Conservation (phyloP, 106 monocot genomes). For the Acanthochlamys bracteata region DNA sequence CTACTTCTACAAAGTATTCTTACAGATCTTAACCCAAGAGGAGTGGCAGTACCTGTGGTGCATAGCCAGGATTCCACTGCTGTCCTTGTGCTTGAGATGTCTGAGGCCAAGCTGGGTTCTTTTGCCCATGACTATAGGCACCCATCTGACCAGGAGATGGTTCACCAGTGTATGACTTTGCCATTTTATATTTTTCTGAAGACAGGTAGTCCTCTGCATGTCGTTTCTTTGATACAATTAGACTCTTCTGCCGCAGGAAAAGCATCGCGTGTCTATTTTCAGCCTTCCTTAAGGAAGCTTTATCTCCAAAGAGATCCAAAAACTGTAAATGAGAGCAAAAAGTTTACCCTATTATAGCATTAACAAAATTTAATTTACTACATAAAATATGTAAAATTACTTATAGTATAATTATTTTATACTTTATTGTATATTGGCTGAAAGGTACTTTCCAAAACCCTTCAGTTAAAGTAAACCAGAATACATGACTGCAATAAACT, state of each 20-base stretch:
- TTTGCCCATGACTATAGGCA: conserved; percentile 58
- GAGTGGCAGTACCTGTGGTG: conserved; percentile 49
- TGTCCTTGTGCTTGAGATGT: conserved; percentile 59
- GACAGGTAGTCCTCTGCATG: conserved; percentile 60
- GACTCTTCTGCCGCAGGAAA: conserved; percentile 57
- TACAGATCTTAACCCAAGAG: no score
- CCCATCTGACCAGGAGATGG: conserved; percentile 37
- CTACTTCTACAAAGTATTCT: no score
- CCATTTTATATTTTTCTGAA: conserved; percentile 65
- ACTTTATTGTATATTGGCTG: no score
- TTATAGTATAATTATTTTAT: no score
- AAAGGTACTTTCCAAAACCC: no score
- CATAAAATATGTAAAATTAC: no score
- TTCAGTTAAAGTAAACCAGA: no score
- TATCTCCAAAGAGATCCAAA: conserved; percentile 88
- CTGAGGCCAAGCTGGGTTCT: conserved; percentile 54
- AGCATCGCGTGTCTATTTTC: conserved; percentile 47
- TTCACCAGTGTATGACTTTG: conserved; percentile 28
- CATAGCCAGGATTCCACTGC: conserved; percentile 75
- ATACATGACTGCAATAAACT: no score
- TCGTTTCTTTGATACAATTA: conserved; percentile 55
- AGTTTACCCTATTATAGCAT: no score
- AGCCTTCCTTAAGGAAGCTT: conserved; percentile 65
- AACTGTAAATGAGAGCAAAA: conserved; percentile 36
- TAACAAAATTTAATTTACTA: no score